Percentiles rank a stretch among this genome's conserved stretches.
Evolutionary conservation across 1,284 basidiomycete genomes (phyloP).

Genomic region (Thecaphora thlaspeos): DNA sequence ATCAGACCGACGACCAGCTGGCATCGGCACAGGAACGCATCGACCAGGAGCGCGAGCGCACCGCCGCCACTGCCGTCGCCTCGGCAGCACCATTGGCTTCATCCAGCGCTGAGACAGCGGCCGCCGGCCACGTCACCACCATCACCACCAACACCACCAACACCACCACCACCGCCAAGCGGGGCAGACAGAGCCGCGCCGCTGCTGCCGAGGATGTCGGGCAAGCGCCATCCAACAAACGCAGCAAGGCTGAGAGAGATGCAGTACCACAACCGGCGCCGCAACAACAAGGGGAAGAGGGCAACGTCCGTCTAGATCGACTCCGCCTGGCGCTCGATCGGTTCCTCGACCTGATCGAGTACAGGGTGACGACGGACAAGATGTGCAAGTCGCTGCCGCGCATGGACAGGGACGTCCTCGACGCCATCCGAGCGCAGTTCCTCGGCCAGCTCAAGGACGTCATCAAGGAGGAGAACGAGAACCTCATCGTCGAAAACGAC

Average conservation of each 20-base stretch:
- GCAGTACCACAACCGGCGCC: conserved; percentile 1
- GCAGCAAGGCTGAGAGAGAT: background rate
- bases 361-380: conserved; percentile 33
- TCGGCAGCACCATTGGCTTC: no score
- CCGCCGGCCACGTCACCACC: no score
- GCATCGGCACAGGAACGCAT: conserved; percentile 21
- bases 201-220: conserved; percentile 1
- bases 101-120: no score
- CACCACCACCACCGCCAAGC: background rate
- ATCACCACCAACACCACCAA: background rate
- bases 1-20: conserved; percentile 24
- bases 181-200: background rate
- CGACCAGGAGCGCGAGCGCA: conserved; percentile 22
- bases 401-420: conserved; percentile 27
- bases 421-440: conserved; percentile 37
- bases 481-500: conserved; percentile 37
- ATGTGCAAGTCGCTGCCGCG: conserved; percentile 35
- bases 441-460: conserved; percentile 40
- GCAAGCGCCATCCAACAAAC: conserved; percentile 2
- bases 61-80: background rate
- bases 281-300: background rate
- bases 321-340: conserved; percentile 40
- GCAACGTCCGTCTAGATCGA: conserved; percentile 33
- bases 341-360: conserved; percentile 45
- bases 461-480: conserved; percentile 39